A percentile compares a stretch with the other conserved stretches of the same genome.
Conservation (phyloP, 257 asterid species). For the Solanum tarapatanum region DNA sequence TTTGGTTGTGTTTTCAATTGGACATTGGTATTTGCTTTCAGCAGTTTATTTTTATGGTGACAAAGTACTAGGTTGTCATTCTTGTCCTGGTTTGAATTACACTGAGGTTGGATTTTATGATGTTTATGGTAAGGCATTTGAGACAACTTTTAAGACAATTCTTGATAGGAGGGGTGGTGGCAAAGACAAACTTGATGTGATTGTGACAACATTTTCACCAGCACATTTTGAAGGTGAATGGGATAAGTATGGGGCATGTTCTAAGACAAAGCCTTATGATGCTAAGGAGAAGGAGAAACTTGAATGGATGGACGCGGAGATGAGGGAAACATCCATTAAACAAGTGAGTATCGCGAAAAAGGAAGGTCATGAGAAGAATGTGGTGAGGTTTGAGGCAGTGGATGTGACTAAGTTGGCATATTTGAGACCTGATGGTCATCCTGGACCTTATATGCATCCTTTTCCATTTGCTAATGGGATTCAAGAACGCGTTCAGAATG, state of each 20-base stretch:
- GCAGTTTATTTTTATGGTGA: constrained; percentile 32
- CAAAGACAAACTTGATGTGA: constrained; percentile 6
- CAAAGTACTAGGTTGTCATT: constrained; percentile 54
- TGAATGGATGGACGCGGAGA: constrained; percentile 50
- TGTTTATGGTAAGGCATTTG: constrained; percentile 35
- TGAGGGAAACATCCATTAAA: constrained; percentile 43
- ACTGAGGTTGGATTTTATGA: constrained; percentile 53
- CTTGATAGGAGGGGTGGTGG: constrained; percentile 5
- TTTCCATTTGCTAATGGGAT: constrained; percentile 63
- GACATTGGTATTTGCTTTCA: constrained; percentile 64
- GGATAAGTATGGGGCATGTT: constrained; percentile 68
- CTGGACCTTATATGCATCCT: constrained; percentile 71
- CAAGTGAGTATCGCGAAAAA: constrained; percentile 23
- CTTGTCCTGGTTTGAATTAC: constrained; percentile 17
- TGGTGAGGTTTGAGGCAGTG: constrained; percentile 39
- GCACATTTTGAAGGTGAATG: constrained; percentile 87
- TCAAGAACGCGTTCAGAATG: constrained; percentile 37
- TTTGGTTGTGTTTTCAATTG: constrained; percentile 41
- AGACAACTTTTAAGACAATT: constrained; percentile 29
- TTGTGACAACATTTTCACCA: constrained; percentile 59
- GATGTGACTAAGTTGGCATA: constrained; percentile 53
- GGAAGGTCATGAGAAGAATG: constrained; percentile 2
- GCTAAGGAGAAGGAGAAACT: constrained; percentile 23
- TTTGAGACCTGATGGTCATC: constrained; percentile 79
- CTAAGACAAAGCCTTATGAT: constrained; percentile 40